Conservation (phyloP, 768 basidiomycete species). For the Peribolospora kevripleyi region DNA sequence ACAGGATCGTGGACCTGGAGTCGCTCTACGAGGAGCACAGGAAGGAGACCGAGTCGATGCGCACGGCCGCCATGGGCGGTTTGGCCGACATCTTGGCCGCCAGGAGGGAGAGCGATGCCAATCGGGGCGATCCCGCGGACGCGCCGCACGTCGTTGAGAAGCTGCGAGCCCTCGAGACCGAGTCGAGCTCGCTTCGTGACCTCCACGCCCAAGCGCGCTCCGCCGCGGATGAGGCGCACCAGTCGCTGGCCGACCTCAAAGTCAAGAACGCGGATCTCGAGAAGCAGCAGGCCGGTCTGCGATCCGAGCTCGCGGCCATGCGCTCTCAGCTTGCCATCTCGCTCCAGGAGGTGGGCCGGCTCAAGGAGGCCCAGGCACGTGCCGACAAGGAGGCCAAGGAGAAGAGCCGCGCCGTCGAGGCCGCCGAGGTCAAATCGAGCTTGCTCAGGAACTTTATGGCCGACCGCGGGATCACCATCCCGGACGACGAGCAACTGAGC, state of each 20-base stretch:
- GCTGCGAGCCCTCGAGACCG: slow-evolving; percentile 8
- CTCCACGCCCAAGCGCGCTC: slow-evolving; percentile 7
- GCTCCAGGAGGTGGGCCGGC: slow-evolving; percentile 38
- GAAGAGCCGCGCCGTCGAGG: slow-evolving; percentile 38
- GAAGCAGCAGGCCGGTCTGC: slow-evolving; percentile 48
- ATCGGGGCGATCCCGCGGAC: not conserved
- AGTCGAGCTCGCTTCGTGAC: slow-evolving; percentile 3
- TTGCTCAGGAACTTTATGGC: slow-evolving; percentile 66
- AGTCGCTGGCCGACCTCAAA: slow-evolving; percentile 7
- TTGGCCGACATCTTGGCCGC: not conserved
- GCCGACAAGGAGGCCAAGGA: slow-evolving; percentile 43
- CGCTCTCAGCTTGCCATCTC: slow-evolving; percentile 47
- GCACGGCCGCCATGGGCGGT: not conserved
- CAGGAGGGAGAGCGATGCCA: too few relatives aligned
- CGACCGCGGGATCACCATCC: slow-evolving; percentile 60
- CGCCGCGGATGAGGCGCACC: not conserved
- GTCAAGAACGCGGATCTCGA: slow-evolving; percentile 26
- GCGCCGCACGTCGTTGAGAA: not conserved
- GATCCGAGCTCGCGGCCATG: slow-evolving; percentile 57
- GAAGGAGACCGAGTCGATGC: slow-evolving; percentile 2
- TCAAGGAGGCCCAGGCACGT: slow-evolving; percentile 42
- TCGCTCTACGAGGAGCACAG: slow-evolving; percentile 8
- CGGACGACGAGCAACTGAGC: slow-evolving; percentile 36
- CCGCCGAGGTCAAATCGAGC: slow-evolving; percentile 44
- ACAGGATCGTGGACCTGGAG: slow-evolving; percentile 7